Base-by-base conservation (phyloP, 331 rosid genomes). In the Rhamnella rubrinervis region DNA sequence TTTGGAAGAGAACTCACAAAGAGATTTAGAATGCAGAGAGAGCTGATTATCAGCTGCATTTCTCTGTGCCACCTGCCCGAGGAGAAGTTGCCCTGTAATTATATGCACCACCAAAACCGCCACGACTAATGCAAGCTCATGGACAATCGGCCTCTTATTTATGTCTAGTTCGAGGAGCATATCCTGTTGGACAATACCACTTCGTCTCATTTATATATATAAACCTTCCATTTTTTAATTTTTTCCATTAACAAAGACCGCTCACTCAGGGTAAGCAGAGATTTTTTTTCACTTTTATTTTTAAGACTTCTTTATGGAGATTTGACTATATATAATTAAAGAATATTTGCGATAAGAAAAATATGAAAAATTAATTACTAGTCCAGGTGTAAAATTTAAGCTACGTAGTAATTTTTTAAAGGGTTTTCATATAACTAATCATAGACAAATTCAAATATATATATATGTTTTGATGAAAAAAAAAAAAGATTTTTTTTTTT, bases 1-100 rank as follows among this genome's bases (percentile, higher is more conserved):
- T 81, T 77, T 81, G 80, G 82, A 84, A 81, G 67, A 64, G 20
- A 59, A 67, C 80, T 52, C 75, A 73, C 69, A 31, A 11, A 59
- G 40, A 59, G 46, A 59, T 40, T 21, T n/a, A 49, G 12, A 28
- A 7, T 8, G 15, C 71, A 26, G 31, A 26, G 31, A 31, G 26
- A 23, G 23, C 15, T 17, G 8, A 8, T 40, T 14, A 20, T 39
- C 1, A 26, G 55, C 20, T 23, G 74, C 70, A 65, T 61, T 61
- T 56, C 18, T 47, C 37, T 61, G 74, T 81, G 71, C 71, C 26
- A 19, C 59, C 55, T 76, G 73, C 76, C 78, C 62, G 72, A 71
- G 58, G 72, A 73, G 76, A 59, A 59, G 12, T 74, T 79, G 83
- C 76, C 72, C 79, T 49, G 79, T 69, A 65, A 79, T 78, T 44